Conservation (phyloP, 1,284 basidiomycete species). For the Anthracocystis walkeri region DNA sequence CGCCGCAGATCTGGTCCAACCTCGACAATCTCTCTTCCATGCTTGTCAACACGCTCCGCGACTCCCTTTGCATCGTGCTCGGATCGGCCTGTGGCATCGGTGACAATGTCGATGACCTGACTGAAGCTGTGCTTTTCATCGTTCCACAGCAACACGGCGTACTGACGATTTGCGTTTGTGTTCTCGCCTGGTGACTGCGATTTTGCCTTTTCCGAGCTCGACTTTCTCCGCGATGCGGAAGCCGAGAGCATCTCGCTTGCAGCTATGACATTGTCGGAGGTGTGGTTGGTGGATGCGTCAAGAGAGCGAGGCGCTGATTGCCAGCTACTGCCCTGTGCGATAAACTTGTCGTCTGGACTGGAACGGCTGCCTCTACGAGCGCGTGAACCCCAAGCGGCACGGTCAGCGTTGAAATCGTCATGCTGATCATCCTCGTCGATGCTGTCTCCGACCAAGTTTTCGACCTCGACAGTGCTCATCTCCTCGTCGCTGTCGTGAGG, state of each 20-base stretch:
- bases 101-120: slow-evolving; percentile 80
- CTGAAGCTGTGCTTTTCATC: slow-evolving; percentile 96
- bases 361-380: slow-evolving; percentile 24
- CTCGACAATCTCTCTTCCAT: slow-evolving; percentile 85
- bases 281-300: neutral
- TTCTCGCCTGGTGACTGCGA: slow-evolving; percentile 11
- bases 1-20: slow-evolving; percentile 78
- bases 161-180: slow-evolving; percentile 71
- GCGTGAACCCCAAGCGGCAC: slow-evolving; percentile 18
- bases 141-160: slow-evolving; percentile 90
- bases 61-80: slow-evolving; percentile 74
- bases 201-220: slow-evolving; percentile 17
- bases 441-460: slow-evolving; percentile 45
- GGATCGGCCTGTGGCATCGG: slow-evolving; percentile 54
- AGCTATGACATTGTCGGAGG: slow-evolving; percentile 9
- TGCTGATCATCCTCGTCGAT: slow-evolving; percentile 31
- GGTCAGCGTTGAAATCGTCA: slow-evolving; percentile 15
- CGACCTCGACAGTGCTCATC: slow-evolving; percentile 50
- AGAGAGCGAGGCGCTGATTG: slow-evolving; percentile 15
- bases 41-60: slow-evolving; percentile 80
- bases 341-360: slow-evolving; percentile 16
- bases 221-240: slow-evolving; percentile 20
- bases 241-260: slow-evolving; percentile 21
- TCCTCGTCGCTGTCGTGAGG: slow-evolving; percentile 46
- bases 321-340: slow-evolving; percentile 25